Evolutionary conservation across 495 filamentous ascomycete species (phyloP), one percentile per base, ranked within the genome.

Genomic region (Thermochaetoides thermophila): DNA sequence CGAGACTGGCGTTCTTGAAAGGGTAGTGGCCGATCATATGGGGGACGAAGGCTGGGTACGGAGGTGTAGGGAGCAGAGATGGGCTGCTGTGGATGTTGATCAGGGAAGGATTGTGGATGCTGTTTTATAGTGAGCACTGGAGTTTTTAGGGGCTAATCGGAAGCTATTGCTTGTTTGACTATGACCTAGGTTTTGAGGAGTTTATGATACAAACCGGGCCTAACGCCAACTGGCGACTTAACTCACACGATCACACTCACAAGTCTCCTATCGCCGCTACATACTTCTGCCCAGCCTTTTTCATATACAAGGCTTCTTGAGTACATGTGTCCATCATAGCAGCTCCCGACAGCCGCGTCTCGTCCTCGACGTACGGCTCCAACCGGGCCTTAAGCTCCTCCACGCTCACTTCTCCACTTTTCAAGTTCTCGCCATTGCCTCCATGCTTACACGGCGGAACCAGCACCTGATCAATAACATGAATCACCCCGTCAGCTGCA

Each of bases 401-500:
- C 9, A 52, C 39, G 32, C 29, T 46, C 32, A 49, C 30, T 29
- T 45, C 40, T 9, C n/a, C 23, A 8, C n/a, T n/a, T n/a, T n/a
- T n/a, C n/a, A n/a, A n/a, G n/a, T n/a, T n/a, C n/a, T 44, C 33
- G 7, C 16, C 19, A 13, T 49, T 41, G n/a, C 37, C 45, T 7
- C 32, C 31, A 18, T 52, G 58, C 17, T 63, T 43, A 27, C 65
- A 68, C 50, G 82, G 82, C 43, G 84, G 84, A 45, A 92, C 71
- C 35, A 92, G 50, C 1, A 92, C 73, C 29, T 61, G 60, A 27
- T 62, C 57, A 6, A 86, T 56, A 25, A 83, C 73, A 40, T 92
- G 84, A 19, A 87, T 59, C 19, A 81, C 78, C 22, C 85, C 84
- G 56, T 91, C 77, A 18, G 50, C 59, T 1, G 74, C 76, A 27